phyloP scores from a whole-genome alignment of 805 yeast species.

The Cyberlindnera lachancei region DNA sequence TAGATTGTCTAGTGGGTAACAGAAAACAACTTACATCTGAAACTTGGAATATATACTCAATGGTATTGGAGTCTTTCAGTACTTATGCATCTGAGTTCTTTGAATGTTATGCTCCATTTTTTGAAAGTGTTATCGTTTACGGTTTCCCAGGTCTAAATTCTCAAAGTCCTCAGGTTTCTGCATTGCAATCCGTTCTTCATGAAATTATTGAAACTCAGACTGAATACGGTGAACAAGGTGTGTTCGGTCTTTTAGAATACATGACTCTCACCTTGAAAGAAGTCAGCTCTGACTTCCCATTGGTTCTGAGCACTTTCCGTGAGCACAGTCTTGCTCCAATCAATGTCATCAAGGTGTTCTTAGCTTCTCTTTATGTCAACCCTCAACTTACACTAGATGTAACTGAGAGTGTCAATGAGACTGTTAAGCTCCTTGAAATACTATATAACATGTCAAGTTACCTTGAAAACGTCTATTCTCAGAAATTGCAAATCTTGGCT shows the following conservation, averaged over 20 bases:
- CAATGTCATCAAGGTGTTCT: conserved; percentile 48
- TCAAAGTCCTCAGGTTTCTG: conserved; percentile 12
- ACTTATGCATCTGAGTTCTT: conserved; percentile 54
- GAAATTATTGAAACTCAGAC: conserved; percentile 15
- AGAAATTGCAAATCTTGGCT: conserved; percentile 67
- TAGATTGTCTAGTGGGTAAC: conserved; percentile 47
- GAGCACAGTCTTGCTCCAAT: conserved; percentile 26
- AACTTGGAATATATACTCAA: conserved; percentile 45
- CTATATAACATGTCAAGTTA: conserved; percentile 54
- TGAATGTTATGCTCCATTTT: conserved; percentile 48
- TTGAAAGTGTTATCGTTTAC: conserved; percentile 43
- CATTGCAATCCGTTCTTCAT: conserved; percentile 10
- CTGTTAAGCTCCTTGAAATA: conserved; percentile 42
- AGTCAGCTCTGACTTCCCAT: conserved; percentile 11
- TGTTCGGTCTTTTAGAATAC: conserved; percentile 25
- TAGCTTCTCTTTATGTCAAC: conserved; percentile 58
- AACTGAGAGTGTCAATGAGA: conserved; percentile 38
- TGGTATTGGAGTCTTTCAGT: conserved; percentile 45
- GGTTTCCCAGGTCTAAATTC: conserved; percentile 33
- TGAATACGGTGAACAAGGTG: conserved; percentile 28
- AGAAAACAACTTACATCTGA: conserved; percentile 40
- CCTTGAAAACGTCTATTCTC: conserved; percentile 65
- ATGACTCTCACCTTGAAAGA: conserved; percentile 11
- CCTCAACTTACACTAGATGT: conserved; percentile 46
- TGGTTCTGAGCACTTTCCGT: conserved; percentile 8